phyloP scores from a whole-genome alignment of 331 rosid species.

The Cydonia oblonga region DNA sequence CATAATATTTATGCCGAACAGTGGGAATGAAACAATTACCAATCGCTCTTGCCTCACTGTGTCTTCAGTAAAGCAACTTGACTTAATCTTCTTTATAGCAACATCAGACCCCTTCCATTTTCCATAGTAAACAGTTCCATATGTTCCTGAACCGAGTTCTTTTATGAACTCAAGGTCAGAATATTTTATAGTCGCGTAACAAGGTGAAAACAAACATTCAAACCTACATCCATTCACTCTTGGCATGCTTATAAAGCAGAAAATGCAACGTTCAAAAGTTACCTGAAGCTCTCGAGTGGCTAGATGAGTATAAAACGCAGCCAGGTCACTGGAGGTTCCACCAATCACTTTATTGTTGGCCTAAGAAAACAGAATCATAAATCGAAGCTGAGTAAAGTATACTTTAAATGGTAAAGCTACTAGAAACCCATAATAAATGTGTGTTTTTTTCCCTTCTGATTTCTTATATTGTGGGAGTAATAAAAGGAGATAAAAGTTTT shows the following conservation, averaged over 20 bases:
- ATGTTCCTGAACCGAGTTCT: slow-evolving; percentile 28
- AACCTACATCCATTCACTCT: neutral
- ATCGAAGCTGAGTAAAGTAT: neutral
- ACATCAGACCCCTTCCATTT: slow-evolving; percentile 32
- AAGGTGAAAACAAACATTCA: neutral
- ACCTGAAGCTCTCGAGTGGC: slow-evolving; percentile 27
- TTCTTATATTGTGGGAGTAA: neutral
- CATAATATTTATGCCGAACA: neutral
- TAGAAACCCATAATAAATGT: neutral
- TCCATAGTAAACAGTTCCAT: slow-evolving; percentile 27
- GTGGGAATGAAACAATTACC: slow-evolving; percentile 5
- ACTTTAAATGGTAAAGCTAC: neutral
- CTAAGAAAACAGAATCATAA: slow-evolving; percentile 1
- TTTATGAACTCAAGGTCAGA: slow-evolving; percentile 25
- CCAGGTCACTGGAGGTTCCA: slow-evolving; percentile 7
- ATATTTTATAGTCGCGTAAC: slow-evolving; percentile 9
- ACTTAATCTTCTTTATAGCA: slow-evolving; percentile 25
- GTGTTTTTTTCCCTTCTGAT: neutral
- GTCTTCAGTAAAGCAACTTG: slow-evolving; percentile 20
- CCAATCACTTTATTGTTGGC: slow-evolving; percentile 3
- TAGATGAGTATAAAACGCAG: slow-evolving; percentile 5
- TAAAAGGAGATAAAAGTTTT: neutral
- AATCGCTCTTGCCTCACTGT: slow-evolving; percentile 14
- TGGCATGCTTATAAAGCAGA: neutral
- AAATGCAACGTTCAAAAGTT: neutral